Percentiles rank a stretch among this genome's conserved stretches.
Evolutionary conservation across 345 rosid genomes (phyloP).

Genomic region (Dimocarpus longan): DNA sequence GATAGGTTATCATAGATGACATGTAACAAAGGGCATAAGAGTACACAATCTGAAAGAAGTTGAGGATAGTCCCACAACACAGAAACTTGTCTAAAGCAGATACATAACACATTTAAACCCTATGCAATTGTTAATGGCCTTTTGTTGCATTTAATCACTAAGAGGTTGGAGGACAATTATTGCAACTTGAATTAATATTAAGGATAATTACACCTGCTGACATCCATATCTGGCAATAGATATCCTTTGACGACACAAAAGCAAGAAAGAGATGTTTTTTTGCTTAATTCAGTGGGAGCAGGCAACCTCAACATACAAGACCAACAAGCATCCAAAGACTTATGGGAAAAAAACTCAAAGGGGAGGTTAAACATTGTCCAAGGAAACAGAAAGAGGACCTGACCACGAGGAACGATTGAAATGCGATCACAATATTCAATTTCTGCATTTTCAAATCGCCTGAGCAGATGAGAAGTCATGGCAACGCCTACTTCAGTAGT

Average conservation of each 20-base stretch:
- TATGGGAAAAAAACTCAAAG: background rate
- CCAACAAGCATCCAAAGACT: background rate
- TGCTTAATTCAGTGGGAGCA: background rate
- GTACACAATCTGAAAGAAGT: conserved; percentile 2
- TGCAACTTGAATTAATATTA: background rate
- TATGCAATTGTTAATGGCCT: background rate
- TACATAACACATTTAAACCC: background rate
- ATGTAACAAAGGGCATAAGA: background rate
- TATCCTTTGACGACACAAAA: background rate
- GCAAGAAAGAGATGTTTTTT: background rate
- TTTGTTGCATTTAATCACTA: background rate
- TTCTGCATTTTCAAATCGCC: conserved; percentile 73
- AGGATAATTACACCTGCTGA: background rate
- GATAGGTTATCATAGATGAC: conserved; percentile 1
- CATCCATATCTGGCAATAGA: background rate
- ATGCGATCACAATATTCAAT: conserved; percentile 85
- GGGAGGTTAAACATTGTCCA: conserved; percentile 6
- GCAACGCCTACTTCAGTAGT: conserved; percentile 94
- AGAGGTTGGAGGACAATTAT: background rate
- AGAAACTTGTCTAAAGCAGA: background rate
- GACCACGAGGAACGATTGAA: conserved; percentile 91
- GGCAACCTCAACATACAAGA: conserved; percentile 6
- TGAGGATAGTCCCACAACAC: background rate
- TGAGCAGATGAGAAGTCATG: conserved; percentile 77
- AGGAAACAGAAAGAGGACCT: conserved; percentile 51